A percentile compares a stretch with the other conserved stretches of the same genome.
These are phyloP conservation scores for Tolypocladium cylindrosporum DNA, from an alignment of 2,329 filamentous ascomycete species.

Conservation along the genomic window DNA sequence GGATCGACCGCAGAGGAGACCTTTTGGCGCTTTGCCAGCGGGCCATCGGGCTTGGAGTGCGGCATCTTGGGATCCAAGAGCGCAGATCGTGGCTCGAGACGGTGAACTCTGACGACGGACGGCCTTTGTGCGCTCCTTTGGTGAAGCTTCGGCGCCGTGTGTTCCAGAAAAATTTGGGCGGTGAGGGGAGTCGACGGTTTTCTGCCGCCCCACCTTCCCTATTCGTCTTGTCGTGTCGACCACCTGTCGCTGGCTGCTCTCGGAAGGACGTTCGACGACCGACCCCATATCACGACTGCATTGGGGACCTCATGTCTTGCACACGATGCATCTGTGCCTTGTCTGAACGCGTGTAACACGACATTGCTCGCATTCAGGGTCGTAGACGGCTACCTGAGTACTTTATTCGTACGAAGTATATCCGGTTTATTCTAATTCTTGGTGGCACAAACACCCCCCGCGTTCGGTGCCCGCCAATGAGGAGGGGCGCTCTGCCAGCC, in stretches of 20 bases:
- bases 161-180: slow-evolving; percentile 15
- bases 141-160: slow-evolving; percentile 2
- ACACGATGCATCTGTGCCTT: neutral
- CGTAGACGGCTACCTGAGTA: too few relatives aligned
- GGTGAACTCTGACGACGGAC: neutral
- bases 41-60: slow-evolving; percentile 48
- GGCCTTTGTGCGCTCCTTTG: neutral
- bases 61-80: slow-evolving; percentile 32
- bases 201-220: slow-evolving; percentile 9
- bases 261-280: neutral
- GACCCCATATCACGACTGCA: neutral
- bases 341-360: too few relatives aligned
- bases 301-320: neutral
- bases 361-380: too few relatives aligned
- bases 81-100: neutral
- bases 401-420: too few relatives aligned
- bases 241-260: neutral
- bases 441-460: neutral
- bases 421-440: neutral
- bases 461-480: neutral
- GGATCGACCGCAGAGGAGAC: slow-evolving; percentile 30
- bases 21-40: slow-evolving; percentile 70
- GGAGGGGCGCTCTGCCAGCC: neutral
- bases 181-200: slow-evolving; percentile 9
- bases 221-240: neutral